phyloP scores from a whole-genome alignment of 2,329 filamentous ascomycete species.

The Botryotinia calthae region DNA sequence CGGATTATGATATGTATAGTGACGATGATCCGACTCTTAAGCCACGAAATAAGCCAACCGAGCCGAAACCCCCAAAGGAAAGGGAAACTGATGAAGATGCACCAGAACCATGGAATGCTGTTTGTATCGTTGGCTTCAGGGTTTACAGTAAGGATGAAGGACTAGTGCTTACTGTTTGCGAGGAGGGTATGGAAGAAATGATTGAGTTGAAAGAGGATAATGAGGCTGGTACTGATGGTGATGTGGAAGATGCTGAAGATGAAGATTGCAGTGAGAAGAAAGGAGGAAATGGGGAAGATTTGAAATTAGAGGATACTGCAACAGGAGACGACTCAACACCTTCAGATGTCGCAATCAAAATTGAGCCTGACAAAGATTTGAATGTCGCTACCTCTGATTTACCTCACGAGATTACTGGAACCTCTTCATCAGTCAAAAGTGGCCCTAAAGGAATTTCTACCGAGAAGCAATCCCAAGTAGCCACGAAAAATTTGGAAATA shows the following conservation, averaged over 20 bases:
- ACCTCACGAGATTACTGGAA: not conserved
- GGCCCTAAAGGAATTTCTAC: not conserved
- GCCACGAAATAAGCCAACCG: slow-evolving; percentile 40
- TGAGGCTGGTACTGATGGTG: slow-evolving; percentile 27
- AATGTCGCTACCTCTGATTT: not conserved
- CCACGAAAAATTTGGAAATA: not conserved
- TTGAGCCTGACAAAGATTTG: not conserved
- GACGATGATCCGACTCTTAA: slow-evolving; percentile 56
- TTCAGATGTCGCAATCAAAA: not conserved
- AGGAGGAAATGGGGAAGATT: slow-evolving; percentile 5
- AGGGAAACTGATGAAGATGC: slow-evolving; percentile 36
- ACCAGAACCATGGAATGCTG: slow-evolving; percentile 44
- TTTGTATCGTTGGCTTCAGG: slow-evolving; percentile 44
- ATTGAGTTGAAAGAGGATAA: not conserved
- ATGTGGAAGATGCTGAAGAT: slow-evolving; percentile 29
- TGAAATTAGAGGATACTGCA: not conserved
- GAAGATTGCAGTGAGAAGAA: slow-evolving; percentile 26
- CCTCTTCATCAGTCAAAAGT: not conserved
- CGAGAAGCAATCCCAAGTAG: not conserved
- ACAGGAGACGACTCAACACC: not conserved
- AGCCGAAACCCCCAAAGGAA: slow-evolving; percentile 28
- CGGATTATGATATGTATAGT: slow-evolving; percentile 58
- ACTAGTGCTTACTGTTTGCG: slow-evolving; percentile 29
- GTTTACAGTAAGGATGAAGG: slow-evolving; percentile 48
- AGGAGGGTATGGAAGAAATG: slow-evolving; percentile 22